A percentile compares a stretch with the other conserved stretches of the same genome.
Evolutionary conservation across 1,284 basidiomycete genomes (phyloP).

Genomic region (Marasmius oreades): DNA sequence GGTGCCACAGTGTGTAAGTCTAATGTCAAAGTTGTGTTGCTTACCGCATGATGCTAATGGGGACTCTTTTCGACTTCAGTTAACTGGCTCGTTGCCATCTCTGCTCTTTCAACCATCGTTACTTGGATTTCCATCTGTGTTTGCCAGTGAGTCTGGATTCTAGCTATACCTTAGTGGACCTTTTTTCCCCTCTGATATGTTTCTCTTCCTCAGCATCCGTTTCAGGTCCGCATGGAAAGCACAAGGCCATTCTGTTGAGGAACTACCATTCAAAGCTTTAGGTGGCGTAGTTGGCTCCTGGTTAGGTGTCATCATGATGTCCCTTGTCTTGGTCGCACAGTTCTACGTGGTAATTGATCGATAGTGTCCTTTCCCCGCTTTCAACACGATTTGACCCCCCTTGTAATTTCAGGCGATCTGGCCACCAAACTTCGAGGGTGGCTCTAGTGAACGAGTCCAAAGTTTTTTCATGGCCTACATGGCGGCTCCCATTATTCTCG

Average conservation of each 20-base stretch:
- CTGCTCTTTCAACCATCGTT: constrained; percentile 41
- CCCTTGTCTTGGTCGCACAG: constrained; percentile 37
- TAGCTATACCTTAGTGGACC: not conserved
- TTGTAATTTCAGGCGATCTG: constrained; percentile 29
- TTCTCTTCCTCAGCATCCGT: constrained; percentile 27
- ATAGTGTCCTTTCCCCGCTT: not conserved
- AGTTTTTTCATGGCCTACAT: constrained; percentile 36
- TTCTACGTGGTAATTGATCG: constrained; percentile 35
- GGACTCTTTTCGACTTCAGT: constrained; percentile 21
- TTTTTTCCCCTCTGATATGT: not conserved
- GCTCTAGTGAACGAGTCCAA: constrained; percentile 24
- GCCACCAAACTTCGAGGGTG: constrained; percentile 30
- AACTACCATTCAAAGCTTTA: constrained; percentile 38
- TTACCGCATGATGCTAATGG: not conserved
- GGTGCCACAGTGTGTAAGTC: constrained; percentile 34
- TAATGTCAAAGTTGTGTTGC: constrained; percentile 1
- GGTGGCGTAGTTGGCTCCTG: constrained; percentile 39
- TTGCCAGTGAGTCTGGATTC: constrained; percentile 34
- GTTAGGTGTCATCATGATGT: constrained; percentile 36
- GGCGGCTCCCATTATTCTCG: constrained; percentile 34
- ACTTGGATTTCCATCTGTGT: constrained; percentile 40
- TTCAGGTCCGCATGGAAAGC: constrained; percentile 38
- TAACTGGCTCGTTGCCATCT: constrained; percentile 38
- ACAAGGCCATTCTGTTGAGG: constrained; percentile 39
- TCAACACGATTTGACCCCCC: not conserved